Base-by-base conservation (phyloP, 345 rosid species). In the Eucalyptus tenuipes region DNA sequence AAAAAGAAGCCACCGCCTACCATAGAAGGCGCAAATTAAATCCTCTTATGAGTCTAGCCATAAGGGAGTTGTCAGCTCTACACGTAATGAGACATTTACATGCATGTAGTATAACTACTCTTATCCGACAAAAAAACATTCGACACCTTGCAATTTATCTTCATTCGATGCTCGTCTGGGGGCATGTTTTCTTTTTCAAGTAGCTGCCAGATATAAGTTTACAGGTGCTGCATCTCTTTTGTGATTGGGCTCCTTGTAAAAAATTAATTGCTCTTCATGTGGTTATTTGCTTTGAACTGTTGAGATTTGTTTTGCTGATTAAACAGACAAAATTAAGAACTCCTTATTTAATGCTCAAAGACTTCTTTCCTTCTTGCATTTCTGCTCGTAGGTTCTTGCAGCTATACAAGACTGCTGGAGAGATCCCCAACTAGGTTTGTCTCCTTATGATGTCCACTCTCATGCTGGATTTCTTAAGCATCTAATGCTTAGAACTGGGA, bases 391-490 rank as follows among this genome's bases (percentile, higher is more conserved):
- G 99, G 97, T 96, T 92, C 98, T 97, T 91, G 96, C 90, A 87
- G 94, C 92, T 90, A 90, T 97, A 40, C 99, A 97, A 94, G 96
- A 95, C 87, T 93, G 91, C 89, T 97, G 99, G 99, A 96, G 95
- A 93, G 96, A 96, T 91, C 94, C 96, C 16, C 89, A 90, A 80
- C 88, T 96, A 64, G 94, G 91, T 89, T 96, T 97, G 91, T 96
- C 98, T 91, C 99, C 99, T 24, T 96, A 96, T 90, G 90, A 96
- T 88, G 93, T 93, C 92, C 94, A 93, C 90, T 95, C 98, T 88
- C 99, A 97, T 91, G 92, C 66, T 57, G 99, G 99, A 87, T 97
- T 95, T 92, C 97, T 97, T 87, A 97, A 96, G 94, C 99, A 96
- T 94, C 95, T 96, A 89, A 94, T 95, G 95, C 94, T 97, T 52